A percentile compares a stretch with the other conserved stretches of the same genome.
Evolutionary conservation across 257 asterid genomes (phyloP).

Genomic region (Striga asiatica): DNA sequence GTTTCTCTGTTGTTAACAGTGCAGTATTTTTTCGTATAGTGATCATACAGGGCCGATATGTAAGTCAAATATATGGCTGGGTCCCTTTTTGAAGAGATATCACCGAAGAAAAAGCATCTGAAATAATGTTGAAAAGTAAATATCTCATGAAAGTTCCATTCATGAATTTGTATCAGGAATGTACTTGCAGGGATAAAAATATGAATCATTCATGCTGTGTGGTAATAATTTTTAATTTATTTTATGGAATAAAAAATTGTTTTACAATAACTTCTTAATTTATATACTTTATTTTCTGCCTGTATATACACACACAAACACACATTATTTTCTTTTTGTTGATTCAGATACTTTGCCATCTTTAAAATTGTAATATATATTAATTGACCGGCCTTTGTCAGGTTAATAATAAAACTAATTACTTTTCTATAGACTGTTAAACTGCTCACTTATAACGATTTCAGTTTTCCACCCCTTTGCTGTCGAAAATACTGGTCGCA

Average conservation of each 20-base stretch:
- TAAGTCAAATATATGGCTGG: slow-evolving; percentile 55
- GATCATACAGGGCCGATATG: slow-evolving; percentile 48
- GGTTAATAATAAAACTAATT: not conserved
- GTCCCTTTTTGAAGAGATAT: slow-evolving; percentile 83
- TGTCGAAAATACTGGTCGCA: not conserved
- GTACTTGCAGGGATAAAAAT: not conserved
- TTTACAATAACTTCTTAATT: no score
- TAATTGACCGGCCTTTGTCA: not conserved
- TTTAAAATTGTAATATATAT: no score
- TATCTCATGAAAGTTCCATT: slow-evolving; percentile 2
- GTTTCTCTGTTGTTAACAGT: slow-evolving; percentile 14
- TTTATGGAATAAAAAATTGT: not conserved
- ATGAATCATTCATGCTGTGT: not conserved
- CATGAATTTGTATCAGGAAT: not conserved
- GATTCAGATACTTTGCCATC: no score
- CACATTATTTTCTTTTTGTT: no score
- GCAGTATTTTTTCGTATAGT: slow-evolving; percentile 40
- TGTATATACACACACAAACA: no score
- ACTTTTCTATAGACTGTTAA: not conserved
- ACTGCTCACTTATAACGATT: not conserved
- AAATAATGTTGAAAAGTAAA: slow-evolving; percentile 10
- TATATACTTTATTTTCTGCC: no score
- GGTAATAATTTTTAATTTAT: no score
- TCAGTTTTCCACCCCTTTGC: not conserved
- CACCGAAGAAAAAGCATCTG: slow-evolving; percentile 96